Conservation (phyloP, 169 alveolate species). For the Condylostoma magnum region DNA sequence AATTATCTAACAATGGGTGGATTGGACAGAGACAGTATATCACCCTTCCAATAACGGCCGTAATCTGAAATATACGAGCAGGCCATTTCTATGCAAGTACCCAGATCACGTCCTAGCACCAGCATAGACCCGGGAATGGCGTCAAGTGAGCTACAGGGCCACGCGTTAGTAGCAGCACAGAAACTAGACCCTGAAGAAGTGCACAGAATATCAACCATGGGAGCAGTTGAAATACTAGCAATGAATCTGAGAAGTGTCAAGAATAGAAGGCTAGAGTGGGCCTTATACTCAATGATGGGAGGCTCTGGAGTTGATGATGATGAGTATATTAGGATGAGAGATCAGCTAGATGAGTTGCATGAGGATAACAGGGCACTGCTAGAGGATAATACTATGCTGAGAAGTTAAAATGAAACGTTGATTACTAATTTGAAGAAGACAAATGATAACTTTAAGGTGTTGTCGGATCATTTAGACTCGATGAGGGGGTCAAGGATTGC, state of each 20-base stretch:
- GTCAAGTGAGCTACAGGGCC: not conserved
- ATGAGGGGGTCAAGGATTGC: constrained; percentile 27
- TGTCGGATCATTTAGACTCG: constrained; percentile 15
- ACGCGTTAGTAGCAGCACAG: constrained; percentile 22
- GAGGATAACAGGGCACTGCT: constrained; percentile 4
- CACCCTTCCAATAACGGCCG: too few relatives aligned
- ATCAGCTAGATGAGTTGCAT: constrained; percentile 4
- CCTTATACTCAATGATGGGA: not conserved
- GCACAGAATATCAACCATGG: not conserved
- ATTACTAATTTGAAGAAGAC: constrained; percentile 13
- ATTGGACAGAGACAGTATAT: too few relatives aligned
- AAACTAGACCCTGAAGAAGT: constrained; percentile 8
- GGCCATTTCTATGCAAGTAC: too few relatives aligned
- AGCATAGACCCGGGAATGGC: too few relatives aligned
- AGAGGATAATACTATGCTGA: constrained; percentile 16
- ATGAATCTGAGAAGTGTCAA: not conserved
- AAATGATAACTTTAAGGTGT: constrained; percentile 9
- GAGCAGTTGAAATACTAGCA: constrained; percentile 17
- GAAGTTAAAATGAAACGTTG: constrained; percentile 23
- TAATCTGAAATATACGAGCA: too few relatives aligned
- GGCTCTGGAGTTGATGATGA: not conserved
- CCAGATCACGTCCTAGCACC: too few relatives aligned
- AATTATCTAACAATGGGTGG: too few relatives aligned
- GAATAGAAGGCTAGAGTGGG: not conserved
- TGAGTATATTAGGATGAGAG: constrained; percentile 14